phyloP scores from a whole-genome alignment of 345 rosid genomes.

The Linum trigynum region DNA sequence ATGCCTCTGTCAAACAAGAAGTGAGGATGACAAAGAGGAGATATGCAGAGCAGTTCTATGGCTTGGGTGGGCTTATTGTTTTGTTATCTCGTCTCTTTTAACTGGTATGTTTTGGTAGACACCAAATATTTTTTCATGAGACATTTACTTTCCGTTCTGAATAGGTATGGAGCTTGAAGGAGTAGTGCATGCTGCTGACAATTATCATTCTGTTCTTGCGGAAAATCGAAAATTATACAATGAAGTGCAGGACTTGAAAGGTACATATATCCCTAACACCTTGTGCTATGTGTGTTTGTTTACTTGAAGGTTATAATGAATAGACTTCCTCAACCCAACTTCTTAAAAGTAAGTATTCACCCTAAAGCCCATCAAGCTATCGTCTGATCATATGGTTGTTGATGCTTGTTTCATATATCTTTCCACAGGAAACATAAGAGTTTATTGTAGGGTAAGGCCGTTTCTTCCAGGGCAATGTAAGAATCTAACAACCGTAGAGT shows the following conservation, averaged over 20 bases:
- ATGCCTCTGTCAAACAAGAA: conserved; percentile 56
- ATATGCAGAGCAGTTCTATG: conserved; percentile 52
- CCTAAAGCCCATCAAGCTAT: too few species aligned
- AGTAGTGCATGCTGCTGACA: conserved; percentile 73
- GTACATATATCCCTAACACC: conserved; percentile 23
- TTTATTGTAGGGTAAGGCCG: conserved; percentile 91
- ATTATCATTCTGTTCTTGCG: conserved; percentile 64
- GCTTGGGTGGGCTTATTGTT: conserved; percentile 42
- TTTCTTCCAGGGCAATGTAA: conserved; percentile 75
- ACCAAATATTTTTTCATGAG: conserved; percentile 8
- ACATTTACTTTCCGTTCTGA: conserved; percentile 7
- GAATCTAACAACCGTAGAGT: conserved; percentile 67
- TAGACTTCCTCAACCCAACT: too few species aligned
- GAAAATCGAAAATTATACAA: conserved; percentile 86
- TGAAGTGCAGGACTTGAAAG: conserved; percentile 95
- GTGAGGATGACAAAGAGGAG: conserved; percentile 48
- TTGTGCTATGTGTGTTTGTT: not conserved
- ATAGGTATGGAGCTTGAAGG: conserved; percentile 73
- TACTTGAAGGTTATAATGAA: not conserved
- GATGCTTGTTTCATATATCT: conserved; percentile 12
- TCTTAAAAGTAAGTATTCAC: too few species aligned
- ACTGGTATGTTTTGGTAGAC: conserved; percentile 6
- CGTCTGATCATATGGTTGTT: conserved; percentile 7
- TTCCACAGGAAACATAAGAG: conserved; percentile 78
- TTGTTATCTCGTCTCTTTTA: not conserved